Evolutionary conservation across 2,329 filamentous ascomycete genomes (phyloP), one percentile per base, ranked within the genome.

Genomic region (Paecilomyces formosus): DNA sequence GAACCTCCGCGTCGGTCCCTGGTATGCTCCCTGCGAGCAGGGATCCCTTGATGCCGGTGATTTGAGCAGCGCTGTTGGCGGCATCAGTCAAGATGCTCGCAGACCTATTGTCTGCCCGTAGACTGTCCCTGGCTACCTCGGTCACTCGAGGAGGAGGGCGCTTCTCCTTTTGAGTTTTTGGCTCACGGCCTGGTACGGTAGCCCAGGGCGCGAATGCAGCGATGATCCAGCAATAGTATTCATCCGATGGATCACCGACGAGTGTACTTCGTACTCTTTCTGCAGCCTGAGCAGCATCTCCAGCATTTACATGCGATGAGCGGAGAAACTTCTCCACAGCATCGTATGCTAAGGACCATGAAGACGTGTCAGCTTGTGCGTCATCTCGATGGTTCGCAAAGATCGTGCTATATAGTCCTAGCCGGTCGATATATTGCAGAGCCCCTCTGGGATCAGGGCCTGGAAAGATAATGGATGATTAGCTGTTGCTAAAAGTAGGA

Each of bases 81-180:
- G 88, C 83, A 22, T 85, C 83, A 13, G 82, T 81, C 57, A 94
- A 77, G 3, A 93, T 75, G 62, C 86, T 85, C 51, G 82, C 84
- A 4, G 91, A 77, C 70, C 88, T 94, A 70, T 92, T 96, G 1
- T 89, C 85, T 1, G 87, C 83, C 67, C 88, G 91, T 70, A 96
- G 85, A 4, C 91, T 91, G 70, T 95, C 90, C 31, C 88, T 81
- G 4, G 85, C 87, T 4, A 88, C 87, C 30, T 84, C 77, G 2
- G 82, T 82, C 3, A 86, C 82, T 18, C 85, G 79, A 0, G 87
- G 84, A 21, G 82, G 80, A 3, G 82, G 77, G 21, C 75, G 70
- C 67, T 84, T 88, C 53, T 76, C 74, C 45, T 77, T 78, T 12
- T 71, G 69, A 8, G 72, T 74, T 28, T 74, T 64, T 3, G 69